These are phyloP conservation scores for Botryotinia narcissicola DNA, from an alignment of 2,329 filamentous ascomycete species.

Conservation along the genomic window DNA sequence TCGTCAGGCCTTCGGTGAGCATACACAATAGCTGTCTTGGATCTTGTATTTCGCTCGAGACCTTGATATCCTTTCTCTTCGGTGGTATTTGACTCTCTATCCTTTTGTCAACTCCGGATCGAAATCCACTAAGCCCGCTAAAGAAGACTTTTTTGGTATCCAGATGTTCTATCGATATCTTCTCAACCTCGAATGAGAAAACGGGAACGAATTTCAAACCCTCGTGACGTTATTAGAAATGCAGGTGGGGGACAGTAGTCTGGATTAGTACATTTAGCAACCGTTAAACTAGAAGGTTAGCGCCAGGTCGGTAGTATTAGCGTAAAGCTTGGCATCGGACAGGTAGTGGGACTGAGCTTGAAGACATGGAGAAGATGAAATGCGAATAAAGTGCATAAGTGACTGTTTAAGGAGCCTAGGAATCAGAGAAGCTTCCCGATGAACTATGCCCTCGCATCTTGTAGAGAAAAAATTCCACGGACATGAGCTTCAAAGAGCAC, in stretches of 20 bases:
- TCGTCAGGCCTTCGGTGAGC: not conserved
- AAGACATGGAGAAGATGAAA: not conserved
- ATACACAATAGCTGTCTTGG: not conserved
- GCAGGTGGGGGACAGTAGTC: not conserved
- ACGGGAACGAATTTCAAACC: not conserved
- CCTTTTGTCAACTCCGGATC: not conserved
- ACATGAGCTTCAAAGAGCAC: not conserved
- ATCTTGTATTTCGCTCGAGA: not conserved
- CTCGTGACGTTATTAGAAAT: not conserved
- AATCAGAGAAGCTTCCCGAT: not conserved
- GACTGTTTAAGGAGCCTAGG: not conserved
- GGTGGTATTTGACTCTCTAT: not conserved
- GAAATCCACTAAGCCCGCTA: not conserved
- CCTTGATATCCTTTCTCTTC: not conserved
- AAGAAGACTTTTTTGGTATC: not conserved
- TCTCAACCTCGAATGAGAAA: not conserved
- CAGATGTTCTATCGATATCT: not conserved
- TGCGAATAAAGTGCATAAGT: not conserved
- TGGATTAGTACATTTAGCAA: not conserved
- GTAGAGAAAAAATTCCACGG: not conserved
- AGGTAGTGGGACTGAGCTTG: not conserved
- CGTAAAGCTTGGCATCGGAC: not conserved
- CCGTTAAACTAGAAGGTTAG: not conserved
- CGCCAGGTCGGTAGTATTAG: not conserved
- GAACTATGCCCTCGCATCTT: not conserved